Conservation (phyloP, 176 grass and related monocot genomes). For the Avena eriantha region DNA sequence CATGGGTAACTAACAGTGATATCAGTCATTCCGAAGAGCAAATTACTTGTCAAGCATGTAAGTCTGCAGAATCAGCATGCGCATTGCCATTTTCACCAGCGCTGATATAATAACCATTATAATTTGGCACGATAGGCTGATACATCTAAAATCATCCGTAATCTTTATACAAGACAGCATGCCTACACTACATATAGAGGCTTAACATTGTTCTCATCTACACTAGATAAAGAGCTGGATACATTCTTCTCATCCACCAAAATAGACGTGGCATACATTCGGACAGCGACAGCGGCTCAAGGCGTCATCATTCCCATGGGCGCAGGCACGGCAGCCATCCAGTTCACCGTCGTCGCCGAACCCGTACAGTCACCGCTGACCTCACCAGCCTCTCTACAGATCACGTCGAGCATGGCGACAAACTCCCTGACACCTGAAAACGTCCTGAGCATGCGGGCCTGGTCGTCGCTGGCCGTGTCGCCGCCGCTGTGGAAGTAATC, state of each 20-base stretch:
- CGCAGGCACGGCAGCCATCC: constrained; percentile 1
- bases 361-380: not conserved
- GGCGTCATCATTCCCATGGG: not conserved
- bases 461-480: constrained; percentile 42
- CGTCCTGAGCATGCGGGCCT: constrained; percentile 1
- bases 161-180: not conserved
- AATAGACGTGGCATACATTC: not conserved
- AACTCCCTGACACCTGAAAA: not conserved
- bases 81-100: not conserved
- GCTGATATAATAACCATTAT: not conserved
- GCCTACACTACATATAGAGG: constrained; percentile 5
- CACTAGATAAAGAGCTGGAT: not conserved
- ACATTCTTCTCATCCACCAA: not conserved
- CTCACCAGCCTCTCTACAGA: constrained; percentile 1
- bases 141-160: not conserved
- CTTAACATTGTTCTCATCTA: constrained; percentile 7
- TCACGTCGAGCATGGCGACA: not conserved
- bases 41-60: too few species aligned
- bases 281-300: not conserved
- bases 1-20: too few species aligned
- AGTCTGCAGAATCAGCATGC: too few species aligned
- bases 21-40: too few species aligned
- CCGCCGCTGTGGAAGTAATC: constrained; percentile 84
- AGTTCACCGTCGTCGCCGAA: not conserved
- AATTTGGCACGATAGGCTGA: not conserved